Evolutionary conservation across 179 eudicot species (phyloP), one percentile per base, ranked within the genome.

Genomic region (Drosera spatulata): DNA sequence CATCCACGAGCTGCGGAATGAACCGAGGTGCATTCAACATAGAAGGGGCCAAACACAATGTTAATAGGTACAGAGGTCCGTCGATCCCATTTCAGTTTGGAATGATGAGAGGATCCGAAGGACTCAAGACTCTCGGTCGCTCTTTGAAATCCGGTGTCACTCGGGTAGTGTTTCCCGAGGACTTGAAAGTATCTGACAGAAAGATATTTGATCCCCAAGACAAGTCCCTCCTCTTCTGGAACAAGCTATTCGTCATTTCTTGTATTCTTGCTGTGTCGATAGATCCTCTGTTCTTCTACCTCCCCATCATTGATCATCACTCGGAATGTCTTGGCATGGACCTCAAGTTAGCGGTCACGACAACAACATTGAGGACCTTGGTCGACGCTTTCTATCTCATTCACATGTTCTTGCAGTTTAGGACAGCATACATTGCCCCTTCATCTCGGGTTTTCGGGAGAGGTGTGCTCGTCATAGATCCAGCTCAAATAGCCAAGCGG

Each of bases 381-480:
- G 83, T 85, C 42, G 96, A 88, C 67, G 55, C 83, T 43, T 85
- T 88, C 64, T 88, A 88, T 52, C 15, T 85, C 12, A 63, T 74
- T 73, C 96, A 88, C 66, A 85, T 88, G 42, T 61, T 83, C 61
- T 76, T 88, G 54, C 89, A 88, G 59, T 88, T 88, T 61, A 82
- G 82, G 56, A 88, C 96, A 63, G 89, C 85, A 46, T 85, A 77
- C 69, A 79, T 88, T 53, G 82, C 85, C 64, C 96, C 89, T 47
- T 75, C 78, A 69, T 83, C 89, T 59, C 85, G 93, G 51, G 97
- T 90, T 15, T 85, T 90, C 79, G 97, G 97, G 53, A 82, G 97
- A 83, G 89, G 94, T 33, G 84, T 79, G 56, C 69, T 85, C 43
- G 87, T 81, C 3, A 81, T 83, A 66, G 90, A 88, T 76, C 65